phyloP scores from a whole-genome alignment of 768 basidiomycete species.

The Tricholoma saponaceum region DNA sequence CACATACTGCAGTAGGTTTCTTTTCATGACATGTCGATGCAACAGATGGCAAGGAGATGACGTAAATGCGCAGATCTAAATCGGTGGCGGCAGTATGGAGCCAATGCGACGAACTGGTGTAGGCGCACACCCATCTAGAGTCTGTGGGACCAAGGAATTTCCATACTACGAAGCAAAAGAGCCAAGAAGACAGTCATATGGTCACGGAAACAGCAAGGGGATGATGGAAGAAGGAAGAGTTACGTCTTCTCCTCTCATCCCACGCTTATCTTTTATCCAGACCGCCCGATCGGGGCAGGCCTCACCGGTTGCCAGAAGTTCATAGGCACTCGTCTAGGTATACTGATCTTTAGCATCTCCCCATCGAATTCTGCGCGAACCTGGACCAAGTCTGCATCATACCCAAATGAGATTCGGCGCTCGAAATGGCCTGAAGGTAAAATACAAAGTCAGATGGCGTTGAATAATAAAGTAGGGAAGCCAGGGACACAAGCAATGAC shows the following conservation, averaged over 20 bases:
- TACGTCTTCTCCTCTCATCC: background rate
- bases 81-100: background rate
- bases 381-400: conserved; percentile 66
- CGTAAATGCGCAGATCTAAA: no score
- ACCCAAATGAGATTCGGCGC: conserved; percentile 69
- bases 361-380: conserved; percentile 76
- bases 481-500: no score
- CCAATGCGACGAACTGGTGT: background rate
- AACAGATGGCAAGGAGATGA: background rate
- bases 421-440: conserved; percentile 56
- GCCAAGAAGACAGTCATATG: background rate
- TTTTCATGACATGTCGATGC: background rate
- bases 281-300: conserved; percentile 9
- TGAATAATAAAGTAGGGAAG: background rate
- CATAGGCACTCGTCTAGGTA: conserved; percentile 41
- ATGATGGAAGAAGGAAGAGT: background rate
- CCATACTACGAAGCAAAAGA: background rate
- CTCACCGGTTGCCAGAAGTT: conserved; percentile 8
- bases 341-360: conserved; percentile 55
- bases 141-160: no score
- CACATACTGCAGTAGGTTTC: background rate
- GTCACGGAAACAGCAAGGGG: background rate
- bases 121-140: background rate
- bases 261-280: background rate
- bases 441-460: background rate